Evolutionary conservation across 2,329 filamentous ascomycete species (phyloP), one percentile per base, ranked within the genome.

Genomic region (Talaromyces albobiverticillius): DNA sequence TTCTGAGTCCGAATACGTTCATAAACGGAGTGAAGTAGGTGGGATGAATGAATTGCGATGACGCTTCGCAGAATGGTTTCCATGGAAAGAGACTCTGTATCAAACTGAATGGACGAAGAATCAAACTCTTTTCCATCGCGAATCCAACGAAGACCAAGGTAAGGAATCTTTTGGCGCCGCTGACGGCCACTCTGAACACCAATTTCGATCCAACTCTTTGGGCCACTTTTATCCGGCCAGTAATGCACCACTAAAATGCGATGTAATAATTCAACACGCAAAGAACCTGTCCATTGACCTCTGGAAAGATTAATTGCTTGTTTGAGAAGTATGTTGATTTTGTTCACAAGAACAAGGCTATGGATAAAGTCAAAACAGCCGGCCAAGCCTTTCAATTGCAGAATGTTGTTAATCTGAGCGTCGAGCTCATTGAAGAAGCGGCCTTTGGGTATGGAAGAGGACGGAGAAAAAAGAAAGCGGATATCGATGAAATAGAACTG

Each of bases 401-500:
- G 79, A 6, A 83, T 77, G 14, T 82, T 79, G 67, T 99, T 96
- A 32, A 90, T 79, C 57, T 82, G 85, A 16, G 69, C 71, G 67
- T 95, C 90, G 26, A 96, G 73, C 54, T 83, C 82, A 32, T 77
- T 75, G 52, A 87, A 82, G 42, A 95, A 72, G 3, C 76, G 75
- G 23, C 87, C 82, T 48, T 76, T 71, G 0, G 87, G 79, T 7
- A 95, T 72, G 0, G 88, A 80, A 0, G 80, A 76, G 7, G 85
- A 79, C 1, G 93, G 93, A 8, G 77, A 79, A 68, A 95, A 99
- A 13, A 85, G 76, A 62, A 95, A 91, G 56, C 92, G 84, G 63
- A 97, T 85, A 69, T 97, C 92, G 58, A 97, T 89, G 67, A 97
- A 96, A 79, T 88, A 96, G 67, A 95, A 95, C 63, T 95, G 92